Conservation (phyloP, 2,329 filamentous ascomycete species). For the Exophiala mesophila region DNA sequence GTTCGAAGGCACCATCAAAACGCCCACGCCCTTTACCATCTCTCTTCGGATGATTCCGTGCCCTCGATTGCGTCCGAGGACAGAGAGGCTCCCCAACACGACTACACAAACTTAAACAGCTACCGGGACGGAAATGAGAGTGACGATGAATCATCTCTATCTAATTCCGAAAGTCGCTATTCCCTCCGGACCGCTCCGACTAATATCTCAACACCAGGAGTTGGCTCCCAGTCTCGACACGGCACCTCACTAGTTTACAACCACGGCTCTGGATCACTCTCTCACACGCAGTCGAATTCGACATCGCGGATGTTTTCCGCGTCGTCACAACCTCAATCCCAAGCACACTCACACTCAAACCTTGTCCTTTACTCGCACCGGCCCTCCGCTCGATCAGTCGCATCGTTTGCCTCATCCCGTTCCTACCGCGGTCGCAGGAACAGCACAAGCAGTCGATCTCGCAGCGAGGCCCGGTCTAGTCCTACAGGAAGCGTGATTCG, state of each 20-base stretch:
- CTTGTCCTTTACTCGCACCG: background rate
- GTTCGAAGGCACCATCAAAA: conserved; percentile 15
- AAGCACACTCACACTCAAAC: conserved; percentile 1
- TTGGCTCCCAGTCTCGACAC: background rate
- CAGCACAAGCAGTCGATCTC: conserved; percentile 1
- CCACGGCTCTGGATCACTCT: conserved; percentile 5
- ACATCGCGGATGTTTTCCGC: conserved; percentile 17
- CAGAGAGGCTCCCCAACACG: background rate
- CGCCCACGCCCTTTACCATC: conserved; percentile 16
- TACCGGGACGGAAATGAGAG: conserved; percentile 1
- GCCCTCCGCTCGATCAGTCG: background rate
- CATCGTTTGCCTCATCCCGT: conserved; percentile 3
- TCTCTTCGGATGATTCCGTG: conserved; percentile 23
- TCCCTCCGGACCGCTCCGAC: conserved; percentile 15
- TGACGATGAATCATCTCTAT: conserved; percentile 5
- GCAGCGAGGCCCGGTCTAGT: background rate
- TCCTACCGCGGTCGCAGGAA: background rate
- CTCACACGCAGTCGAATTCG: conserved; percentile 4
- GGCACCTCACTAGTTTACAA: background rate
- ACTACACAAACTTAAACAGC: background rate
- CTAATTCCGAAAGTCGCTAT: background rate
- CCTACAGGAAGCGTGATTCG: conserved; percentile 13
- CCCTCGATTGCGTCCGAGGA: conserved; percentile 19
- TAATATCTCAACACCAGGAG: background rate
- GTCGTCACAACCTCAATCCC: conserved; percentile 12